These are phyloP conservation scores for Aspergillus ruber DNA, from an alignment of 2,329 filamentous ascomycete genomes.

Conservation along the genomic window DNA sequence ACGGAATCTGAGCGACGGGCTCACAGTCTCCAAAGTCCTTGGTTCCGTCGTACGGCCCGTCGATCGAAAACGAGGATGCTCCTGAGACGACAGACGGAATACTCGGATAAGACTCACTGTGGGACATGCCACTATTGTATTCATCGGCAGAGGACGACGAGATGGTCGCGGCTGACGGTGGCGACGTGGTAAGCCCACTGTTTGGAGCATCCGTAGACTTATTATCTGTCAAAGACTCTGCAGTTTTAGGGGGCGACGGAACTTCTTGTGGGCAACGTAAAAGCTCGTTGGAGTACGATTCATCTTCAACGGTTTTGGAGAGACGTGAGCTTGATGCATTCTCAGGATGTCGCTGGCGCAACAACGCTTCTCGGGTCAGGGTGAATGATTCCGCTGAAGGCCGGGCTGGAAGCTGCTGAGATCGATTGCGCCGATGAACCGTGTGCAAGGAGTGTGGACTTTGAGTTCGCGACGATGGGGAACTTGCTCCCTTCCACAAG, in stretches of 20 bases:
- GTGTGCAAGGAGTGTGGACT: slow-evolving; percentile 6
- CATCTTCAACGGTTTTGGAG: slow-evolving; percentile 14
- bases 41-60: slow-evolving; percentile 21
- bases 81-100: slow-evolving; percentile 41
- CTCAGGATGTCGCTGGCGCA: slow-evolving; percentile 26
- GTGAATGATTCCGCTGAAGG: slow-evolving; percentile 29
- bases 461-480: slow-evolving; percentile 6
- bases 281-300: slow-evolving; percentile 18
- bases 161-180: slow-evolving; percentile 40
- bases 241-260: slow-evolving; percentile 9
- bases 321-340: slow-evolving; percentile 6
- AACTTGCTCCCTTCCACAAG: slow-evolving; percentile 24
- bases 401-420: slow-evolving; percentile 28
- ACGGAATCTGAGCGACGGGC: slow-evolving; percentile 22
- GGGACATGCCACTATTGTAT: slow-evolving; percentile 41
- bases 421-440: slow-evolving; percentile 31
- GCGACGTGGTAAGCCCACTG: slow-evolving; percentile 27
- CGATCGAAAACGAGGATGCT: slow-evolving; percentile 40
- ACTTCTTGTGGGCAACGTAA: slow-evolving; percentile 11
- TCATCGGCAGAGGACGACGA: slow-evolving; percentile 43
- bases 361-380: slow-evolving; percentile 28
- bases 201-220: slow-evolving; percentile 12
- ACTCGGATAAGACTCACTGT: slow-evolving; percentile 43
- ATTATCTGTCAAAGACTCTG: slow-evolving; percentile 6
- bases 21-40: slow-evolving; percentile 23